Base-by-base conservation (phyloP, 495 filamentous ascomycete genomes). In the Hypoxylon fragiforme region DNA sequence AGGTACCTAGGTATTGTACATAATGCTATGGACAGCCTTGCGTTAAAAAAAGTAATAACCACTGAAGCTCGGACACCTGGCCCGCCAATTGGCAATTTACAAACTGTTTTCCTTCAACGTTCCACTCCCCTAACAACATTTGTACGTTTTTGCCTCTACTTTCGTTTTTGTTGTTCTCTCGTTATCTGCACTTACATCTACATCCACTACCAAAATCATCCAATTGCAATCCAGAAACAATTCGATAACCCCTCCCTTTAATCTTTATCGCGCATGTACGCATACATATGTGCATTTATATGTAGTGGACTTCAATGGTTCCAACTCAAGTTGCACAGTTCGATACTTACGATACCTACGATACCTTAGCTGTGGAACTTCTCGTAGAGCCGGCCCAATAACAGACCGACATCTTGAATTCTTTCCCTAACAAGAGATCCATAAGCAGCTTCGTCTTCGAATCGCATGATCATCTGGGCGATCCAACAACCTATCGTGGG, bases 401-500 rank as follows among this genome's bases (percentile, higher is more conserved):
- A 55, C 36, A 50, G 4, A n/a, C 12, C 26, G 13, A 54, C 13
- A 15, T 43, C 28, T 36, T 45, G 15, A 31, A 16, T 19, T 15
- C 12, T 28, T 41, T 51, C 46, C 26, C 24, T n/a, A 38, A 32
- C 35, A 14, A 13, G 38, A 49, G 50, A 44, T 49, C 56, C 56
- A 60, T 60, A 54, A 60, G 44, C 57, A 54, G 19, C 49, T 34
- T 44, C 6, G 26, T 32, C 46, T 20, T 56, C 52, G 26, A 61
- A 61, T 55, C 57, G 50, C 51, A 50, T 61, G 57, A 61, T 45
- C 57, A 16, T 21, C n/a, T 15, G 19, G 15, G 30, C 57, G 15
- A 37, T 46, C 57, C 54, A 55, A 55, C 57, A 36, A 43, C 57
- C 57, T 61, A 61, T 61, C 57, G 41, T 46, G 46, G 30, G 16